Base-by-base conservation (phyloP, 352 stramenopile genomes). In the Globisporangium canariense region DNA sequence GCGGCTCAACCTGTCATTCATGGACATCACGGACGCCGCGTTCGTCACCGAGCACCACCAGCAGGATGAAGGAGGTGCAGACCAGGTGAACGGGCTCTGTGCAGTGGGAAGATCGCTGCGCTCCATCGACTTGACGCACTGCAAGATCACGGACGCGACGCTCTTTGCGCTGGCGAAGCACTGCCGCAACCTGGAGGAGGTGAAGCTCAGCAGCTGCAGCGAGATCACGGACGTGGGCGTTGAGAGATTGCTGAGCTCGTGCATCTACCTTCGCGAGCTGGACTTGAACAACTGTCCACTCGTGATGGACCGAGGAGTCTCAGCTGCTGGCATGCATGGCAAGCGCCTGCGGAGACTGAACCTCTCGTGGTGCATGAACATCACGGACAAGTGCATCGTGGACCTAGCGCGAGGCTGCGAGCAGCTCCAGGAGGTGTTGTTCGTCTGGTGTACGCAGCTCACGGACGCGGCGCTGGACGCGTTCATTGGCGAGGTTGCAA, bases 321-420 rank as follows among this genome's bases (percentile, higher is more conserved):
- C 72, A 28, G 75, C 79, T n/a, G 60, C 91, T 10, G 84, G 77
- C 32, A 55, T 38, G 4, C 74, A 89, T 47, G 79, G 73, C 28
- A 75, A 83, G 47, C 78, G 76, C 13, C 73, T 96, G 47, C 76
- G 89, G 60, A 68, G 62, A 25, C 65, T 96, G 40, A 90, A 94
- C 61, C 56, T 96, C 34, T 92, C 86, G 54, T 96, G 88, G 88
- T 94, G 86, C 70, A 88, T 94, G 74, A 93, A 94, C 72, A 90
- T 96, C 62, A 96, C 88, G 10, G 88, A 96, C 76, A 89, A 91
- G 64, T 83, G 86, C 54, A 74, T 93, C 36, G 72, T 83, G 61
- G 79, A 88, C 61, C 50, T 96, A 30, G 82, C 82, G 32, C 70
- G 70, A n/a, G 77, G 75, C 28, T 96, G 84, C 52, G 66, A 74